These are phyloP conservation scores for Cyclospora cayetanensis DNA, from an alignment of 169 alveolate genomes.

Conservation along the genomic window DNA sequence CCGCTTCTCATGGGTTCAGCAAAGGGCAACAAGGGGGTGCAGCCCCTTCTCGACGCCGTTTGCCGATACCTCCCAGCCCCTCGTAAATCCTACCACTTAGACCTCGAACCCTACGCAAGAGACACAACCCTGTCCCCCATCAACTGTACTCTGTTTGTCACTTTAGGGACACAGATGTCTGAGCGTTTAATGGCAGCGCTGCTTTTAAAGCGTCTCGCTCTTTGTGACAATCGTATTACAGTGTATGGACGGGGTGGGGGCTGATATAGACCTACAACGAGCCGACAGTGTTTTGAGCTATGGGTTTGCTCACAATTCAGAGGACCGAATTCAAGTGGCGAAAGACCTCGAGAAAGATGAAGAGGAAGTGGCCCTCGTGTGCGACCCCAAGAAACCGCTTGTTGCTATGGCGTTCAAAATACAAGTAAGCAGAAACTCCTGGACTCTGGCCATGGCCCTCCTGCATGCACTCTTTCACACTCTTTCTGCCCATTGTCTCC, in stretches of 20 bases:
- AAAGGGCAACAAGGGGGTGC: conserved; percentile 94
- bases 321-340: conserved; percentile 77
- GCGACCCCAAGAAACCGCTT: conserved; percentile 86
- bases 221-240: too few relatives aligned
- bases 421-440: conserved; percentile 82
- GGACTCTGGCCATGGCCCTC: not conserved
- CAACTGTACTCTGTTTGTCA: too few relatives aligned
- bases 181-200: too few relatives aligned
- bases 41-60: conserved; percentile 93
- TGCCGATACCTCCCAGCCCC: conserved; percentile 90
- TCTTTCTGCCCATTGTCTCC: not conserved
- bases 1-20: conserved; percentile 98
- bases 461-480: not conserved
- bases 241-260: too few relatives aligned
- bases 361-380: conserved; percentile 76
- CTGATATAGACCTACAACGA: too few relatives aligned
- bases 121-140: too few relatives aligned
- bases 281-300: too few relatives aligned
- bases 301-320: too few relatives aligned
- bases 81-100: not conserved
- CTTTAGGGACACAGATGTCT: too few relatives aligned
- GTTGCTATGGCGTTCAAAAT: conserved; percentile 94
- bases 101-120: too few relatives aligned
- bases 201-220: too few relatives aligned
- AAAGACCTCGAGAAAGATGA: conserved; percentile 75